Conservation (phyloP, 441 rosid species). For the Eutrema salsugineum region DNA sequence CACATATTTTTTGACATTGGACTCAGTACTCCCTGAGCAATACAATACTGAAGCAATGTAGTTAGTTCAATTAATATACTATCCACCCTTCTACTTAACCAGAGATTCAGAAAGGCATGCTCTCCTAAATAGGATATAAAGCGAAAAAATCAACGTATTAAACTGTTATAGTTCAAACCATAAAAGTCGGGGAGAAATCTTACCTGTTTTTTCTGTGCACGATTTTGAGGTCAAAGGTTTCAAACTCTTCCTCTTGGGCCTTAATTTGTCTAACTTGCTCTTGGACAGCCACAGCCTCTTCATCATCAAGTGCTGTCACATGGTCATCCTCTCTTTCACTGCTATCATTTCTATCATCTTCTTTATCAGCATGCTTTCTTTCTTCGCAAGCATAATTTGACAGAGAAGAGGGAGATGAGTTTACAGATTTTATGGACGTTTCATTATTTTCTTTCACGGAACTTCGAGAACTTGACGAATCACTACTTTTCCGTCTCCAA, state of each 20-base stretch:
- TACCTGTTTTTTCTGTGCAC: conserved; percentile 98
- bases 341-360: conserved; percentile 50
- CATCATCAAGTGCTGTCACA: conserved; percentile 72
- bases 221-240: conserved; percentile 91
- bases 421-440: conserved; percentile 51
- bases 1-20: not conserved
- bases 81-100: not conserved
- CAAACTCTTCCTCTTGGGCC: conserved; percentile 96
- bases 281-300: conserved; percentile 92
- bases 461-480: conserved; percentile 67
- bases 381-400: conserved; percentile 67
- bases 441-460: conserved; percentile 66
- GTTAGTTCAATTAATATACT: not conserved
- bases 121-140: conserved; percentile 3
- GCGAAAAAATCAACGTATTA: not conserved
- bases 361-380: conserved; percentile 53
- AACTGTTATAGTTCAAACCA: not conserved
- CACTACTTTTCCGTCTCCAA: conserved; percentile 80
- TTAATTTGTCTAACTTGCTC: conserved; percentile 97
- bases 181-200: conserved; percentile 13
- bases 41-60: not conserved
- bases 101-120: not conserved
- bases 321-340: conserved; percentile 62
- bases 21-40: not conserved
- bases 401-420: conserved; percentile 69